Evolutionary conservation across 257 asterid species (phyloP).

Genomic region (Craterostigma plantagineum): DNA sequence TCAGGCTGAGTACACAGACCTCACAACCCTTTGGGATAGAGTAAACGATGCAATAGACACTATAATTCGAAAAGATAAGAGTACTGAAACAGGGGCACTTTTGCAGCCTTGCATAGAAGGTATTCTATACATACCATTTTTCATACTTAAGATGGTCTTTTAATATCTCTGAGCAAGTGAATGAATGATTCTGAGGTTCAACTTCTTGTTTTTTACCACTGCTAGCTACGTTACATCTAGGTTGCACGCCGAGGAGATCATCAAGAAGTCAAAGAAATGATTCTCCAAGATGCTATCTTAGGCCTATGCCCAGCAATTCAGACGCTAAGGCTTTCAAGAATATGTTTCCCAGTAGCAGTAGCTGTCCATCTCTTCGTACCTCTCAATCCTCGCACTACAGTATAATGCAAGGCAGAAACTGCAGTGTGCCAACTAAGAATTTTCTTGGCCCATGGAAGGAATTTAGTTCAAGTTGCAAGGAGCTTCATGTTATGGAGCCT

Average conservation of each 20-base stretch:
- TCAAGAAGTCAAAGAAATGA: constrained; percentile 68
- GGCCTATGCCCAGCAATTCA: constrained; percentile 20
- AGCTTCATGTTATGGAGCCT: constrained; percentile 11
- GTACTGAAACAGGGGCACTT: constrained; percentile 39
- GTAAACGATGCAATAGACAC: constrained; percentile 68
- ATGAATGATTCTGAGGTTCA: not conserved
- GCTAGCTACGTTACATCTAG: constrained; percentile 82
- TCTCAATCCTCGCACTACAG: constrained; percentile 5
- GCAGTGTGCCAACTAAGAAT: constrained; percentile 8
- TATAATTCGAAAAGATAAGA: constrained; percentile 63
- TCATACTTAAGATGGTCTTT: too few species aligned
- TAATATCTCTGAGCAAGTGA: too few species aligned
- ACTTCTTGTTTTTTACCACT: constrained; percentile 6
- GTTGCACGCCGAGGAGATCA: constrained; percentile 72
- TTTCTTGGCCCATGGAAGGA: constrained; percentile 13
- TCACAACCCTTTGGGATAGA: constrained; percentile 63
- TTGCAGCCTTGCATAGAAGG: constrained; percentile 96
- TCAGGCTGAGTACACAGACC: constrained; percentile 82
- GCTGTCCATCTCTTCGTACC: constrained; percentile 17
- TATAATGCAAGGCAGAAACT: not conserved
- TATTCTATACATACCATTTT: constrained; percentile 5
- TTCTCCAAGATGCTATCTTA: constrained; percentile 42
- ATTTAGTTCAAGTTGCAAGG: constrained; percentile 9
- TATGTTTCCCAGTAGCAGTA: constrained; percentile 14
- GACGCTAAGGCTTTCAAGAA: constrained; percentile 16